These are phyloP conservation scores for Fusarium torreyae DNA, from an alignment of 2,329 filamentous ascomycete species.

Conservation along the genomic window DNA sequence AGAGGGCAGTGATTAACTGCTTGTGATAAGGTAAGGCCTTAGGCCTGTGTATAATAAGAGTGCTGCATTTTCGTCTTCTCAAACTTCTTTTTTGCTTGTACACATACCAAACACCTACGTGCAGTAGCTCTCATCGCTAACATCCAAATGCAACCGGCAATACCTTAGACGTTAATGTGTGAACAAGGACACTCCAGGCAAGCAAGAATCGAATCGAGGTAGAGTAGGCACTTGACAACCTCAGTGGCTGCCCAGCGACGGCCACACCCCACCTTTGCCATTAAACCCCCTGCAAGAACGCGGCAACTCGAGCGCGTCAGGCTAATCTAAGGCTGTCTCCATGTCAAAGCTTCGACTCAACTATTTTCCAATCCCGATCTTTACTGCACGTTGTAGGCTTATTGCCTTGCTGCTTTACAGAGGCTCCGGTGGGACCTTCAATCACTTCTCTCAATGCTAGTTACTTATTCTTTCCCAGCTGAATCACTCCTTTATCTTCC, in stretches of 20 bases:
- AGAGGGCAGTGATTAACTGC: conserved; percentile 28
- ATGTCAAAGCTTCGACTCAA: conserved; percentile 21
- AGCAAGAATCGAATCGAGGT: background rate
- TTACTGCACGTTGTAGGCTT: conserved; percentile 33
- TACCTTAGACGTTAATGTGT: too few species aligned
- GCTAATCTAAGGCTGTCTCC: conserved; percentile 18
- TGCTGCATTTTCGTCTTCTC: background rate
- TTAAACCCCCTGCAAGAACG: conserved; percentile 50
- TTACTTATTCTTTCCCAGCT: conserved; percentile 1
- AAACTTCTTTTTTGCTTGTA: background rate
- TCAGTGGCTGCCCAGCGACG: conserved; percentile 28
- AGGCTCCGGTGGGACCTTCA: conserved; percentile 6
- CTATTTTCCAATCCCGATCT: conserved; percentile 38
- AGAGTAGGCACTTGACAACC: background rate
- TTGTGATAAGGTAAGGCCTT: conserved; percentile 3
- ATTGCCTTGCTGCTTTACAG: conserved; percentile 29
- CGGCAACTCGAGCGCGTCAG: conserved; percentile 44
- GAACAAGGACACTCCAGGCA: background rate
- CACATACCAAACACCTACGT: background rate
- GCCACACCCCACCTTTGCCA: conserved; percentile 40
- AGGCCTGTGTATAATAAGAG: conserved; percentile 3
- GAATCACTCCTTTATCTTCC: conserved; percentile 9
- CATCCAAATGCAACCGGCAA: background rate
- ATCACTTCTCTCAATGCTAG: background rate
- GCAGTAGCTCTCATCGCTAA: background rate